These are phyloP conservation scores for Magnusiomyces paraingens DNA, from an alignment of 1,139 yeast genomes.

Conservation along the genomic window DNA sequence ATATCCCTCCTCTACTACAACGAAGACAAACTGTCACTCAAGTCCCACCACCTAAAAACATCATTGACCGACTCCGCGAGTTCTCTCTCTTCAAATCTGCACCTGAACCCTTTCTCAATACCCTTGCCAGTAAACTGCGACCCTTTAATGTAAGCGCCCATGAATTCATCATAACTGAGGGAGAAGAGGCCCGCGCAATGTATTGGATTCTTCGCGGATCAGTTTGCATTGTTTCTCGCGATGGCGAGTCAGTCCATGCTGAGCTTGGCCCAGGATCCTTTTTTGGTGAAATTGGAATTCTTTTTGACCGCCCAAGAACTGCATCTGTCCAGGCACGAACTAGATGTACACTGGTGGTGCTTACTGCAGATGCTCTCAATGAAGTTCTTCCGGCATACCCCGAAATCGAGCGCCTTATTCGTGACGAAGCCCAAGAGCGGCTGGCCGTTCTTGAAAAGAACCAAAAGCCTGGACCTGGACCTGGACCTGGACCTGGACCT, in stretches of 20 bases:
- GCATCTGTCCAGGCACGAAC: constrained; percentile 74
- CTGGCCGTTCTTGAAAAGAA: constrained; percentile 62
- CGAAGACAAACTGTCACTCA: no score
- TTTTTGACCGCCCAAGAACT: constrained; percentile 68
- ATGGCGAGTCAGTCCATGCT: constrained; percentile 68
- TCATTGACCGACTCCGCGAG: constrained; percentile 46
- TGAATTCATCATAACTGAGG: constrained; percentile 59
- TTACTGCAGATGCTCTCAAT: constrained; percentile 58
- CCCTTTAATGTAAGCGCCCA: constrained; percentile 59
- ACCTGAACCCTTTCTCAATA: constrained; percentile 55
- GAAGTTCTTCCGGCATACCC: constrained; percentile 58
- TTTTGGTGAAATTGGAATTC: constrained; percentile 73
- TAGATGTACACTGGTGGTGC: constrained; percentile 57
- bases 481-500: constrained; percentile 21
- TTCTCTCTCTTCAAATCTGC: constrained; percentile 62
- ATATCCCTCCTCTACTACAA: no score
- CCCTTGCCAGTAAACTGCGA: constrained; percentile 51
- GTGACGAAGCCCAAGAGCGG: constrained; percentile 76
- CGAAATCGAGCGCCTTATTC: constrained; percentile 54
- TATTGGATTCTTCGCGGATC: constrained; percentile 73
- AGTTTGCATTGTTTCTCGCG: constrained; percentile 66
- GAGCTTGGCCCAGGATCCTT: constrained; percentile 62
- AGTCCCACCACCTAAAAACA: constrained; percentile 29
- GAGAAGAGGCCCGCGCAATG: constrained; percentile 73
- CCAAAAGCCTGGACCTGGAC: constrained; percentile 28